A percentile compares a stretch with the other conserved stretches of the same genome.
phyloP scores from a whole-genome alignment of 208 protist species.

The Spongospora subterranea region DNA sequence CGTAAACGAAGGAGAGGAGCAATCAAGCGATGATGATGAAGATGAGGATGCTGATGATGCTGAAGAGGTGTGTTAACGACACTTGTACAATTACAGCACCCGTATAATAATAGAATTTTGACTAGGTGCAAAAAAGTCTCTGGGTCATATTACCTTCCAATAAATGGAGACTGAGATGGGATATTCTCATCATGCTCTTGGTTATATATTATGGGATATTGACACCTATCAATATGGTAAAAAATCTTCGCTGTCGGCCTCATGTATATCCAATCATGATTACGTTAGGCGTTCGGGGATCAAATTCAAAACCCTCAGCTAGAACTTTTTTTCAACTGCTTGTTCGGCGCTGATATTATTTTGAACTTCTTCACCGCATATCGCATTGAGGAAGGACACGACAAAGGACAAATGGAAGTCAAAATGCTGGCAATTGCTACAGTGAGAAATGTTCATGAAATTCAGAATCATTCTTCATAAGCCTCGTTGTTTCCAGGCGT shows the following conservation, averaged over 20 bases:
- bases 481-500: not conserved
- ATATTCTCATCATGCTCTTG: conserved; percentile 51
- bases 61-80: not conserved
- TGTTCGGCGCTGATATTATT: conserved; percentile 42
- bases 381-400: conserved; percentile 9
- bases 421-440: not conserved
- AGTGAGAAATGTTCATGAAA: not conserved
- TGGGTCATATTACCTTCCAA: conserved; percentile 37
- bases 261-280: not conserved
- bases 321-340: not conserved
- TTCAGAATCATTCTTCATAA: not conserved
- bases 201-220: conserved; percentile 56
- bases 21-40: not conserved
- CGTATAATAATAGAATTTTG: not conserved
- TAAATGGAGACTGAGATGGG: conserved; percentile 53
- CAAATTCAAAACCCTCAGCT: not conserved
- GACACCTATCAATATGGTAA: conserved; percentile 43
- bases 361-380: conserved; percentile 55
- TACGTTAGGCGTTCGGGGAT: conserved; percentile 11
- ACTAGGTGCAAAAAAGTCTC: not conserved
- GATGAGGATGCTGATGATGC: conserved; percentile 6
- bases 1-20: not conserved
- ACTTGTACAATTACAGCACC: not conserved
- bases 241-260: not conserved
- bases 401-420: conserved; percentile 53